Evolutionary conservation across 1,284 basidiomycete genomes (phyloP), one percentile per base, ranked within the genome.

Genomic region (Tilletia setariae): DNA sequence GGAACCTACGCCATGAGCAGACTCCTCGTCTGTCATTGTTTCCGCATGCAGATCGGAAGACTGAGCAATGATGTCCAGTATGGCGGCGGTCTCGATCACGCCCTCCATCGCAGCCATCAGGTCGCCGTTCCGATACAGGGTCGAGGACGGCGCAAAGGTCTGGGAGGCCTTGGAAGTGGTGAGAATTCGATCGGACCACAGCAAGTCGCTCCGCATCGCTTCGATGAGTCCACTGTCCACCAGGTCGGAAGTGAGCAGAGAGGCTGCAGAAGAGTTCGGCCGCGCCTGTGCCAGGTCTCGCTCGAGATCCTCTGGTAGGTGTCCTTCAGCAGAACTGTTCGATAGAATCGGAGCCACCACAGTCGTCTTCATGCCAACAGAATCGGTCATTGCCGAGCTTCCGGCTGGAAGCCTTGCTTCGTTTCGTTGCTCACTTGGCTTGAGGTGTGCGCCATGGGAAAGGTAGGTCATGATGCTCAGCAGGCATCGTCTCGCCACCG

Each of bases 41-140:
- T 61, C 56, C 19, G 56, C 56, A 30, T 61, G 56, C 7, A 61
- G 56, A 32, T 61, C 56, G 25, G 56, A 61, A 32, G 28, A n/a
- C 32, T 19, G 56, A 19, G 56, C 56, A 61, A 61, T 35, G 15
- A 61, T 40, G 9, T 35, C 16, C 2, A 61, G 56, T 6, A 61
- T 35, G 16, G 28, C 15, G 35, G 56, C 56, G 16, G 56, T n/a
- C 15, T 61, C 56, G 28, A 30, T 35, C 11, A 61, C 32, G 28
- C 7, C 56, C 21, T 61, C 30, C 15, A 40, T 19, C 1, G 56
- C 56, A 2, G 32, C 56, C 6, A 4, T 7, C 3, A 61, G 13
- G 35, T 61, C 56, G 13, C 28, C 28, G 6, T 13, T 53, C 11
- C 23, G 15, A 6, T 19, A 23, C 51, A 25, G 8, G 7, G 51